A percentile compares a stretch with the other conserved stretches of the same genome.
phyloP scores from a whole-genome alignment of 2,329 filamentous ascomycete genomes.

The Epichloe scottii region DNA sequence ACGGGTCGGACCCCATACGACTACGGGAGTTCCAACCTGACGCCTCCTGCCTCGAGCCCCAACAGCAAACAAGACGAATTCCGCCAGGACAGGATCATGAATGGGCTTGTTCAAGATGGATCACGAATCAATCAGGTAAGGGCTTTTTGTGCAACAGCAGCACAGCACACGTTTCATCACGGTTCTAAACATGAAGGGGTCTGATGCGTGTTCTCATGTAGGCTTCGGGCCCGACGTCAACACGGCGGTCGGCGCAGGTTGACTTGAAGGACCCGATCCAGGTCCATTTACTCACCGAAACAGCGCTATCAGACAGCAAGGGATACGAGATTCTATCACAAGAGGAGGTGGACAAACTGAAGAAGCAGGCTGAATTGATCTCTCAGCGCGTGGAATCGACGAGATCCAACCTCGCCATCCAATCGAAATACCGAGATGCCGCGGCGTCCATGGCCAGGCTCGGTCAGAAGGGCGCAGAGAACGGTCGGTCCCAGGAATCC shows the following conservation, averaged over 20 bases:
- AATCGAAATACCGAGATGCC: slow-evolving; percentile 90
- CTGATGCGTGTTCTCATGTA: background rate
- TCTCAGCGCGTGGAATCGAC: slow-evolving; percentile 69
- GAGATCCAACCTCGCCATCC: slow-evolving; percentile 71
- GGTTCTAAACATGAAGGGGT: background rate
- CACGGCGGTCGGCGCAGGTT: slow-evolving; percentile 33
- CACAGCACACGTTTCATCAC: background rate
- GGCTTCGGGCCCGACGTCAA: slow-evolving; percentile 1
- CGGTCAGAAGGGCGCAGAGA: slow-evolving; percentile 29
- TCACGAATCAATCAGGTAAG: slow-evolving; percentile 46
- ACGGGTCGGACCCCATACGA: slow-evolving; percentile 22
- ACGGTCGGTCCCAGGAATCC: slow-evolving; percentile 42
- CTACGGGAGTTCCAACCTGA: slow-evolving; percentile 20
- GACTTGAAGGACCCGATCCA: slow-evolving; percentile 63
- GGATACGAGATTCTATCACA: slow-evolving; percentile 76
- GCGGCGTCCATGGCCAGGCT: slow-evolving; percentile 75
- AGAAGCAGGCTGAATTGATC: slow-evolving; percentile 69
- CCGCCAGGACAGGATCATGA: slow-evolving; percentile 35
- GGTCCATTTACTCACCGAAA: slow-evolving; percentile 87
- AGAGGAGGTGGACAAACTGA: slow-evolving; percentile 82
- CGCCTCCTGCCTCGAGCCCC: slow-evolving; percentile 23
- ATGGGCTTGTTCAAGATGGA: slow-evolving; percentile 24
- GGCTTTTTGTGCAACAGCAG: background rate
- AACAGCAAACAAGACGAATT: slow-evolving; percentile 42
- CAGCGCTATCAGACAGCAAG: slow-evolving; percentile 78